A percentile compares a stretch with the other conserved stretches of the same genome.
These are phyloP conservation scores for Cochlearia excelsa DNA, from an alignment of 345 rosid genomes.

Conservation along the genomic window DNA sequence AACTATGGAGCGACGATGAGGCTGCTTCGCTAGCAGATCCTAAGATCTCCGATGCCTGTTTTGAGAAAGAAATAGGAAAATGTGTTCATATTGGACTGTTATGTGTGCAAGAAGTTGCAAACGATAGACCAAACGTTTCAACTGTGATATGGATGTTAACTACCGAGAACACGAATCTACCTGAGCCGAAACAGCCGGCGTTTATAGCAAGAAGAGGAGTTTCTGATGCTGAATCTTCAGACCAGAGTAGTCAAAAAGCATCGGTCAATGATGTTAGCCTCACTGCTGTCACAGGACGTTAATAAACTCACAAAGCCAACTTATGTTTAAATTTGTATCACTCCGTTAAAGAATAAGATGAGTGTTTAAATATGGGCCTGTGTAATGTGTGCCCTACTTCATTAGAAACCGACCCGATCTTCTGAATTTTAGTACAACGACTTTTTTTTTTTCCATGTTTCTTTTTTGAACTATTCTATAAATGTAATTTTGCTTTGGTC, in stretches of 20 bases:
- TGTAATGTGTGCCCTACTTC: neutral
- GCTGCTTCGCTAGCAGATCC: slow-evolving; percentile 36
- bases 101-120: slow-evolving; percentile 42
- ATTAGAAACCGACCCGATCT: no score
- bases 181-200: slow-evolving; percentile 30
- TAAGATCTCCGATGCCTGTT: slow-evolving; percentile 16
- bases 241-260: slow-evolving; percentile 31
- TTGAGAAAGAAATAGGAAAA: slow-evolving; percentile 27
- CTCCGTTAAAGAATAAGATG: no score
- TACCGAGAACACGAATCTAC: slow-evolving; percentile 19
- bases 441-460: no score
- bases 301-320: slow-evolving; percentile 21
- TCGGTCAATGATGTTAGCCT: slow-evolving; percentile 34
- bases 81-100: slow-evolving; percentile 44
- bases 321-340: slow-evolving; percentile 1
- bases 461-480: no score
- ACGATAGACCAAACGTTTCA: slow-evolving; percentile 43
- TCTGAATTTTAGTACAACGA: no score
- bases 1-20: slow-evolving; percentile 36
- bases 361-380: neutral
- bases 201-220: slow-evolving; percentile 26
- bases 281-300: slow-evolving; percentile 34
- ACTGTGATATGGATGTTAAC: slow-evolving; percentile 35
- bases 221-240: slow-evolving; percentile 31
- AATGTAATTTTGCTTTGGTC: no score